Evolutionary conservation across 2,329 filamentous ascomycete species (phyloP).

Genomic region (Fusarium sp.): DNA sequence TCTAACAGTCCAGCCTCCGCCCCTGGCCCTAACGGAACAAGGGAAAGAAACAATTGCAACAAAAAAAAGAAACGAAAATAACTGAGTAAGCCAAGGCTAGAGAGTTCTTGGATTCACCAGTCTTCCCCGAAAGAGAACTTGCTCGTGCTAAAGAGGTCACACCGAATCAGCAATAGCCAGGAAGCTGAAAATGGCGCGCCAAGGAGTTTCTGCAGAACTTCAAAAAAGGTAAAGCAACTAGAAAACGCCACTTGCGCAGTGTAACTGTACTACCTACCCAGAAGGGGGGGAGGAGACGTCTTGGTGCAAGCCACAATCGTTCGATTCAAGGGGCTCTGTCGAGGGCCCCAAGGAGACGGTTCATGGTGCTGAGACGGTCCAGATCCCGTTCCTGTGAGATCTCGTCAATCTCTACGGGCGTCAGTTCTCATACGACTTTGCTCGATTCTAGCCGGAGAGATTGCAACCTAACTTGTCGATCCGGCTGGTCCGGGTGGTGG

Average conservation of each 20-base stretch:
- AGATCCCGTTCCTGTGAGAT: not conserved
- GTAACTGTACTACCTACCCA: not conserved
- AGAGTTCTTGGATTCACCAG: not conserved
- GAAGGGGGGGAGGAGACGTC: not conserved
- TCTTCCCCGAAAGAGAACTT: not conserved
- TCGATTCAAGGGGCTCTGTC: not conserved
- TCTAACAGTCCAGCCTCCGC: not conserved
- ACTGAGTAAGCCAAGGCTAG: not conserved
- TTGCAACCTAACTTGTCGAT: not conserved
- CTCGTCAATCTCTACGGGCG: not conserved
- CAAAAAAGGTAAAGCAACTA: not conserved
- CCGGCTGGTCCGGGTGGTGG: not conserved
- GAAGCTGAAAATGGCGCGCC: not conserved
- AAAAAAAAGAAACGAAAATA: not conserved
- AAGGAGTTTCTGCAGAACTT: not conserved
- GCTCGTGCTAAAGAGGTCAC: not conserved
- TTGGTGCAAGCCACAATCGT: constrained; percentile 3
- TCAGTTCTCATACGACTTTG: not conserved
- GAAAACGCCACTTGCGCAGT: not conserved
- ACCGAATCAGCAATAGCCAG: not conserved
- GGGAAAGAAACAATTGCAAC: not conserved
- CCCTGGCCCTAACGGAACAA: not conserved
- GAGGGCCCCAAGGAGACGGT: not conserved
- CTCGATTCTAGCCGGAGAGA: not conserved
- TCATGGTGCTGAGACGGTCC: not conserved